Evolutionary conservation across 2,329 filamentous ascomycete genomes (phyloP).

Genomic region (Zalaria sp.): DNA sequence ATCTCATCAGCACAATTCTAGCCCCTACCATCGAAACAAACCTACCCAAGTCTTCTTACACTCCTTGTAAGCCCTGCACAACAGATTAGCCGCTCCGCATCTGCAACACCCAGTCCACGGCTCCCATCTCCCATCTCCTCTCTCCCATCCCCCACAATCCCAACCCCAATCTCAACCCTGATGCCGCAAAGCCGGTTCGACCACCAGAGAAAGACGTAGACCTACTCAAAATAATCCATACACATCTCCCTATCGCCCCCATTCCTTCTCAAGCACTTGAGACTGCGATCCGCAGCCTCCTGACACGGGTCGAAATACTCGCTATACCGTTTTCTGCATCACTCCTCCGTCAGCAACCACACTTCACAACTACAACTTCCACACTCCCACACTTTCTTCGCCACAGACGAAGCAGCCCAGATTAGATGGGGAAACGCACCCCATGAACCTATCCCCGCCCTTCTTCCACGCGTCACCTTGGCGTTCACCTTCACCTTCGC

Average conservation of each 20-base stretch:
- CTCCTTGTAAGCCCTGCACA: constrained; percentile 67
- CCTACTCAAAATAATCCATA: constrained; percentile 87
- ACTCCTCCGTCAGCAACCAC: not conserved
- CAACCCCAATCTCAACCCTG: too few species aligned
- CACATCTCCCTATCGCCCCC: constrained; percentile 81
- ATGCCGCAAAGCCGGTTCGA: not conserved
- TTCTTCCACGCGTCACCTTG: not conserved
- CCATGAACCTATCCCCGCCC: not conserved
- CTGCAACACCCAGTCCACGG: not conserved
- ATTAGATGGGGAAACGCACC: not conserved
- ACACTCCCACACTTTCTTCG: constrained; percentile 2
- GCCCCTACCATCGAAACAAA: constrained; percentile 4
- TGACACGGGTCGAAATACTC: constrained; percentile 94
- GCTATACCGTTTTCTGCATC: constrained; percentile 64
- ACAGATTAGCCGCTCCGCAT: not conserved
- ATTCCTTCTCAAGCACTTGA: constrained; percentile 81
- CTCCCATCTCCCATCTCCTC: too few species aligned
- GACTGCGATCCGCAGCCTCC: constrained; percentile 72
- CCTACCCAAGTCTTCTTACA: constrained; percentile 92
- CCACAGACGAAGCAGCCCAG: not conserved
- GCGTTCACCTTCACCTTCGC: not conserved
- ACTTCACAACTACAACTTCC: constrained; percentile 2
- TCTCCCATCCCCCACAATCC: too few species aligned
- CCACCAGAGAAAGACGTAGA: constrained; percentile 5
- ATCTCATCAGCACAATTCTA: constrained; percentile 8